Conservation (phyloP, 2,329 filamentous ascomycete species). For the Domatiomyces catenatus region DNA sequence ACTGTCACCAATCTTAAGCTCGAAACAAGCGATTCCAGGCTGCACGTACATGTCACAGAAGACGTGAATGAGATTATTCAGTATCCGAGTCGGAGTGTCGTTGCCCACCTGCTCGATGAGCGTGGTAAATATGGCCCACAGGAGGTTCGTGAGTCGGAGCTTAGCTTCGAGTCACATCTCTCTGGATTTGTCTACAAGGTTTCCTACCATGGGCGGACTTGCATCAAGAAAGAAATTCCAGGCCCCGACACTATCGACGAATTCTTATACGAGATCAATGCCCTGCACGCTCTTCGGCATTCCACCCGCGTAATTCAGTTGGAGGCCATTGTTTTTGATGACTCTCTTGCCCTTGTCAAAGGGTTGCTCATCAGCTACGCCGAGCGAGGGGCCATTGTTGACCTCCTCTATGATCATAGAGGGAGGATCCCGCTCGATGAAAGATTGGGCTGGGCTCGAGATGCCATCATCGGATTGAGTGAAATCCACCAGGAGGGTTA, state of each 20-base stretch:
- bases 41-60: constrained; percentile 96
- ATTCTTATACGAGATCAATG: constrained; percentile 94
- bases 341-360: constrained; percentile 57
- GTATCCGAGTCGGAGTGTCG: constrained; percentile 58
- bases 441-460: constrained; percentile 74
- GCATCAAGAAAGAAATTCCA: constrained; percentile 97
- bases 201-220: constrained; percentile 46
- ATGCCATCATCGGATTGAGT: constrained; percentile 76
- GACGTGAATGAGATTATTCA: constrained; percentile 88
- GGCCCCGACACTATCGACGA: constrained; percentile 90
- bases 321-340: constrained; percentile 75
- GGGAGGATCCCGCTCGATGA: constrained; percentile 50
- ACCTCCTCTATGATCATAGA: constrained; percentile 69
- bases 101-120: constrained; percentile 48
- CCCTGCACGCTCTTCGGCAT: constrained; percentile 59
- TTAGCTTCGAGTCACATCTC: constrained; percentile 80
- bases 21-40: constrained; percentile 68
- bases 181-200: constrained; percentile 98
- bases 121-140: constrained; percentile 31
- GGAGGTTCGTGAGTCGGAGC: constrained; percentile 52
- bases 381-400: constrained; percentile 71
- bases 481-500: constrained; percentile 94
- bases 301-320: constrained; percentile 70
- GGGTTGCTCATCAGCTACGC: constrained; percentile 82
- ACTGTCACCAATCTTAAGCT: constrained; percentile 93